Conservation (phyloP, 2,329 filamentous ascomycete species). For the Fusarium tupiense region DNA sequence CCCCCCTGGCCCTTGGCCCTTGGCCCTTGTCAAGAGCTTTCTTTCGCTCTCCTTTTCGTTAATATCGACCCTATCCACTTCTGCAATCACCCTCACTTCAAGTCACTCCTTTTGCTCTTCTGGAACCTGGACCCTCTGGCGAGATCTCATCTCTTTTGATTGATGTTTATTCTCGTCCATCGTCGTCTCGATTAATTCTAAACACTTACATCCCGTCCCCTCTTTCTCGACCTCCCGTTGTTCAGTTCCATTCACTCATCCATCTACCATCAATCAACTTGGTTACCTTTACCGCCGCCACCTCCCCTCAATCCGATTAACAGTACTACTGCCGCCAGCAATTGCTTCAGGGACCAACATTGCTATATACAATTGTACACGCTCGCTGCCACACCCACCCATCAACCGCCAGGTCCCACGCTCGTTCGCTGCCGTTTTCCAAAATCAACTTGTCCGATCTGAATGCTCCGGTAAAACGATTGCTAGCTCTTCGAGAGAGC, state of each 20-base stretch:
- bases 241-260: conserved; percentile 20
- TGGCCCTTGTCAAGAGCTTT: conserved; percentile 44
- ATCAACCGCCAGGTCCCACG: conserved; percentile 17
- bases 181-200: conserved; percentile 35
- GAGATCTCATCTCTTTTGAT: conserved; percentile 38
- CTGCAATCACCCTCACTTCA: conserved; percentile 52
- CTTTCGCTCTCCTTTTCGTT: conserved; percentile 51
- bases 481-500: conserved; percentile 51
- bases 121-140: conserved; percentile 38
- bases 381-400: conserved; percentile 10
- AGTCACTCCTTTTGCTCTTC: conserved; percentile 52
- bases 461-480: conserved; percentile 50
- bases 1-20: conserved; percentile 37
- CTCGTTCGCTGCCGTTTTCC: conserved; percentile 24
- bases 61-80: conserved; percentile 52
- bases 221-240: conserved; percentile 25
- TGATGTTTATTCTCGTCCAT: conserved; percentile 35
- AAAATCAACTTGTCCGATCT: conserved; percentile 37
- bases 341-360: background rate
- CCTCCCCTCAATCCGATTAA: conserved; percentile 4
- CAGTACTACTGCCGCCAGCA: conserved; percentile 3
- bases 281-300: conserved; percentile 17
- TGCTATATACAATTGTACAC: conserved; percentile 25
- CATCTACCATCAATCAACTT: background rate
- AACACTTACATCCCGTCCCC: conserved; percentile 33